Conservation (phyloP, 139 green algal species). For the Gonium pectorale region DNA sequence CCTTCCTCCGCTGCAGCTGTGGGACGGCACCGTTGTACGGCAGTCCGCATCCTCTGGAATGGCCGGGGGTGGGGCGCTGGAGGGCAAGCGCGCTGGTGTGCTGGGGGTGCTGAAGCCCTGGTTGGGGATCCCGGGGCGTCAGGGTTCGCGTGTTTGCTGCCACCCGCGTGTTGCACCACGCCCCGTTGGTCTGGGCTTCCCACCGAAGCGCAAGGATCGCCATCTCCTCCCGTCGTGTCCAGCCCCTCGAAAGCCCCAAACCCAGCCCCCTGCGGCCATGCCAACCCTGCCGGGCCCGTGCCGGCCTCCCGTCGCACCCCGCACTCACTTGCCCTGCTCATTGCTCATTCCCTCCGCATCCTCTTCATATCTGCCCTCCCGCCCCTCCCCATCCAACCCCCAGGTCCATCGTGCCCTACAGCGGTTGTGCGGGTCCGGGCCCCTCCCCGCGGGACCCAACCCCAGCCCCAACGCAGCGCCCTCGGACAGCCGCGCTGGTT, state of each 20-base stretch:
- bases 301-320: not conserved
- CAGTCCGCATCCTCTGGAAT: too few species aligned
- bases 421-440: not conserved
- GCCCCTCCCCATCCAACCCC: not conserved
- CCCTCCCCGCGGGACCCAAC: not conserved
- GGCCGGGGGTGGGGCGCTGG: too few species aligned
- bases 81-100: too few species aligned
- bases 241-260: not conserved
- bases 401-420: conserved; percentile 20
- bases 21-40: too few species aligned
- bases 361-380: not conserved
- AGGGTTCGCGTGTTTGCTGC: not conserved
- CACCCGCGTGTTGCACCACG: too few species aligned
- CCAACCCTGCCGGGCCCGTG: not conserved
- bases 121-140: not conserved
- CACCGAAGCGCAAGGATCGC: too few species aligned
- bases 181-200: too few species aligned
- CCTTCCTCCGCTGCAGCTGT: too few species aligned
- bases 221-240: not conserved
- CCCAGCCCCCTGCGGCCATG: not conserved
- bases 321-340: not conserved
- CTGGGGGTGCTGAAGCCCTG: too few species aligned
- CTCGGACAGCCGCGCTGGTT: not conserved
- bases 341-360: too few species aligned
- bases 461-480: not conserved